Conservation (phyloP, 345 rosid species). For the Pistacia vera region DNA sequence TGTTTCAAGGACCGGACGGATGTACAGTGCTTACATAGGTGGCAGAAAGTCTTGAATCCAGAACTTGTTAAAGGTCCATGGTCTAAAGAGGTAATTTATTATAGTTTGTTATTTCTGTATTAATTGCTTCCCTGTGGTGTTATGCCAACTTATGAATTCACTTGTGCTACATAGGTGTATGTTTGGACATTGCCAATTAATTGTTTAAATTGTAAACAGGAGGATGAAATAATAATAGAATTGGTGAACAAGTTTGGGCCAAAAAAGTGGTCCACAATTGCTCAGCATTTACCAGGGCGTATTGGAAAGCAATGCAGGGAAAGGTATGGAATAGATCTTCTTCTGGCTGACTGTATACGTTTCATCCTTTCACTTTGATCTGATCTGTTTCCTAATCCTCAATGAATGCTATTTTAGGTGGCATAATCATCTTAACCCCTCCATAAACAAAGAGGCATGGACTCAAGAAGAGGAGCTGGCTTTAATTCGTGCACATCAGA, state of each 20-base stretch:
- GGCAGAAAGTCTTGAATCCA: slow-evolving; percentile 99
- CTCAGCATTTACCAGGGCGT: slow-evolving; percentile 94
- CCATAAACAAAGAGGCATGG: slow-evolving; percentile 98
- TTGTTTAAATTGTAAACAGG: slow-evolving; percentile 49
- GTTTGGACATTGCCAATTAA: slow-evolving; percentile 10
- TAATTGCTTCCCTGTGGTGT: slow-evolving; percentile 5
- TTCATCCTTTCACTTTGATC: slow-evolving; percentile 5
- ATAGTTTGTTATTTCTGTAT: slow-evolving; percentile 8
- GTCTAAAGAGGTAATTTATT: slow-evolving; percentile 88
- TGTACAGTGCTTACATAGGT: slow-evolving; percentile 99
- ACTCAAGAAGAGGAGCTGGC: slow-evolving; percentile 98
- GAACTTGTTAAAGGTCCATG: slow-evolving; percentile 99
- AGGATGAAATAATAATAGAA: slow-evolving; percentile 84
- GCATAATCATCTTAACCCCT: slow-evolving; percentile 99
- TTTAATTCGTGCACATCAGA: slow-evolving; percentile 94
- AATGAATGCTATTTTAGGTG: slow-evolving; percentile 56
- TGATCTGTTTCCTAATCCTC: neutral
- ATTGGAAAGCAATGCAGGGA: slow-evolving; percentile 99
- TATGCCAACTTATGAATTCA: slow-evolving; percentile 10
- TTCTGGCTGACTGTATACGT: slow-evolving; percentile 4
- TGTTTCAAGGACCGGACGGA: slow-evolving; percentile 99
- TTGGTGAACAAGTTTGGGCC: slow-evolving; percentile 86
- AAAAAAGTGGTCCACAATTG: slow-evolving; percentile 98
- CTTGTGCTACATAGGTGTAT: neutral
- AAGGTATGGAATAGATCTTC: slow-evolving; percentile 50